A percentile compares a stretch with the other conserved stretches of the same genome.
Conservation (phyloP, 2,329 filamentous ascomycete species). For the Purpureocillium takamizusanense region DNA sequence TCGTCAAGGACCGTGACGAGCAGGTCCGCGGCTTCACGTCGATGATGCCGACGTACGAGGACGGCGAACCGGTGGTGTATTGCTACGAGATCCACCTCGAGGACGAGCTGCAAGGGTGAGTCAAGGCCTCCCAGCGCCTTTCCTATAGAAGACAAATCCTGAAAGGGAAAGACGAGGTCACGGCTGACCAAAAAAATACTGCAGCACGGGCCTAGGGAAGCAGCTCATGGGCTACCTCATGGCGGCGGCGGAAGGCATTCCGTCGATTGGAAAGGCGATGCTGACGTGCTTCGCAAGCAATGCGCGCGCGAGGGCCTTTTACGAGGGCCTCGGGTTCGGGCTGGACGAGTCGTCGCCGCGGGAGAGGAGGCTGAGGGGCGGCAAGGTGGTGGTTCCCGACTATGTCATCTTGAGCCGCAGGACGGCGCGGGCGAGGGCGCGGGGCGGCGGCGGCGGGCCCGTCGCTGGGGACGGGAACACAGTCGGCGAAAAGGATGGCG, state of each 20-base stretch:
- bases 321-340: slow-evolving; percentile 48
- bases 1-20: slow-evolving; percentile 35
- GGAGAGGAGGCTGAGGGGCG: slow-evolving; percentile 42
- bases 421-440: slow-evolving; percentile 12
- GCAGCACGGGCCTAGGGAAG: slow-evolving; percentile 53
- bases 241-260: slow-evolving; percentile 41
- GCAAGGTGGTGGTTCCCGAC: slow-evolving; percentile 43
- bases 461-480: not conserved
- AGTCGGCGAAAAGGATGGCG: not conserved
- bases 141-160: no score
- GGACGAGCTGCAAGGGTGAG: slow-evolving; percentile 43
- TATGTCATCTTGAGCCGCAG: slow-evolving; percentile 52
- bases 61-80: slow-evolving; percentile 58
- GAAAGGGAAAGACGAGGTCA: no score
- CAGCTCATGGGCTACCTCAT: slow-evolving; percentile 50
- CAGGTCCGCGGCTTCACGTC: slow-evolving; percentile 48
- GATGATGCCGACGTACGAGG: slow-evolving; percentile 65
- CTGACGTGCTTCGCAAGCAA: slow-evolving; percentile 64
- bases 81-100: slow-evolving; percentile 71
- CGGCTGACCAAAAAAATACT: no score
- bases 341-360: slow-evolving; percentile 46
- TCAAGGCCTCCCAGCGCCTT: slow-evolving; percentile 5
- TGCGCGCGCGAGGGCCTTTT: slow-evolving; percentile 46
- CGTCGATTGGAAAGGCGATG: slow-evolving; percentile 57
- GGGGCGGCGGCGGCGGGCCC: not conserved